These are phyloP conservation scores for Zoysia japonica DNA, from an alignment of 176 grass and related monocot species.

Conservation along the genomic window DNA sequence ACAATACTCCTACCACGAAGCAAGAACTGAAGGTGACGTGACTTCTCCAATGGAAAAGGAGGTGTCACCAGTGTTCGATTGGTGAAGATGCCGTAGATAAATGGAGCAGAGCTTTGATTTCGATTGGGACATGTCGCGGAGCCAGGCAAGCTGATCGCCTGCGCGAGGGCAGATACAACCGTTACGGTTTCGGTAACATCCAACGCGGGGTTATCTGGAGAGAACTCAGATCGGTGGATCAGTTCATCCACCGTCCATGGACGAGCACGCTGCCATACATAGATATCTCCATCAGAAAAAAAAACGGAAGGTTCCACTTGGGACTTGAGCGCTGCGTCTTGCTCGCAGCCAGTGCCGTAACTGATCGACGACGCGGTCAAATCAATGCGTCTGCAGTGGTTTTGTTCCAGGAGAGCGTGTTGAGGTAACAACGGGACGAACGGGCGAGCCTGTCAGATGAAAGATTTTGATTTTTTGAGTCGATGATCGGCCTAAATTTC, in stretches of 20 bases:
- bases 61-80: background rate
- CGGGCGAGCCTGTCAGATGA: background rate
- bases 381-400: background rate
- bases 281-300: slow-evolving; percentile 31
- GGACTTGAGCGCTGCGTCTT: background rate
- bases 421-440: background rate
- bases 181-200: background rate
- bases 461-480: no score
- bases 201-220: background rate
- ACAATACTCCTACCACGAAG: background rate
- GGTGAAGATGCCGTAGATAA: background rate
- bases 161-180: background rate
- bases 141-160: slow-evolving; percentile 14
- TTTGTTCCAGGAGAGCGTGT: slow-evolving; percentile 27
- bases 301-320: background rate
- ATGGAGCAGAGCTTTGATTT: background rate
- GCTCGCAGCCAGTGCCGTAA: background rate
- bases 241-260: background rate
- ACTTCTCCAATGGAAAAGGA: background rate
- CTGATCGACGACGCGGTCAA: background rate
- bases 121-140: slow-evolving; percentile 20
- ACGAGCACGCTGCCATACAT: background rate
- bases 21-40: background rate
- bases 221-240: background rate
- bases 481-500: no score